Evolutionary conservation across 1,284 basidiomycete genomes (phyloP).

Genomic region (Fomitopsis betulina): DNA sequence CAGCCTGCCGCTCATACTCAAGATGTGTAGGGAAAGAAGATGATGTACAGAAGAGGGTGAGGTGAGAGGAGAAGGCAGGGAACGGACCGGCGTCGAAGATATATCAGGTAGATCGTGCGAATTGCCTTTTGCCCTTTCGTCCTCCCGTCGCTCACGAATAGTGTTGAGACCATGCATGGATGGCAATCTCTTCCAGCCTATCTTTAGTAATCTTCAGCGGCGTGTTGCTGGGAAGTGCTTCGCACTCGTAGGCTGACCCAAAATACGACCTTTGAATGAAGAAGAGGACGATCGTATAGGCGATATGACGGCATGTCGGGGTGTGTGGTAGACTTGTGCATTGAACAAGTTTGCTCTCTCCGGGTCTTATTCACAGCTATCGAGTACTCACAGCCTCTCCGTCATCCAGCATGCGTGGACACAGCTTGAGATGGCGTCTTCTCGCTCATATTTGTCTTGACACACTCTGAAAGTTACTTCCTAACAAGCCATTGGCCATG

Average conservation of each 20-base stretch:
- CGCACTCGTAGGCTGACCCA: not conserved
- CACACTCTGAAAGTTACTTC: no score
- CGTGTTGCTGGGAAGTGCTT: not conserved
- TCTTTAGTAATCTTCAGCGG: not conserved
- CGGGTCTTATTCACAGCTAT: no score
- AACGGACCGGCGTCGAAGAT: not conserved
- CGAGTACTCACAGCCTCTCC: no score
- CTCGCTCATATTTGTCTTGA: no score
- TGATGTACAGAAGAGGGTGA: not conserved
- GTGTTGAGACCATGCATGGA: not conserved
- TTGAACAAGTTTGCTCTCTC: no score
- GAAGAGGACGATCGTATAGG: no score
- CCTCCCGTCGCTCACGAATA: not conserved
- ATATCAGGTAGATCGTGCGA: conserved; percentile 5
- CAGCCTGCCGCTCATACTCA: conserved; percentile 31
- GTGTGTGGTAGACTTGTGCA: no score
- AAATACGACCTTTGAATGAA: not conserved
- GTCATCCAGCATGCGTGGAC: no score
- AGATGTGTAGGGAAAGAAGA: not conserved
- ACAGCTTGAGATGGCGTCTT: no score
- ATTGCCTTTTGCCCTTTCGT: not conserved
- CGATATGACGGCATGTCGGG: no score
- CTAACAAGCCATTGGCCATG: no score
- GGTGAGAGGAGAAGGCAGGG: not conserved
- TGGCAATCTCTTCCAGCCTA: not conserved